A percentile compares a stretch with the other conserved stretches of the same genome.
Conservation (phyloP, 2,329 filamentous ascomycete genomes). For the Raffaelea ambrosiae region DNA sequence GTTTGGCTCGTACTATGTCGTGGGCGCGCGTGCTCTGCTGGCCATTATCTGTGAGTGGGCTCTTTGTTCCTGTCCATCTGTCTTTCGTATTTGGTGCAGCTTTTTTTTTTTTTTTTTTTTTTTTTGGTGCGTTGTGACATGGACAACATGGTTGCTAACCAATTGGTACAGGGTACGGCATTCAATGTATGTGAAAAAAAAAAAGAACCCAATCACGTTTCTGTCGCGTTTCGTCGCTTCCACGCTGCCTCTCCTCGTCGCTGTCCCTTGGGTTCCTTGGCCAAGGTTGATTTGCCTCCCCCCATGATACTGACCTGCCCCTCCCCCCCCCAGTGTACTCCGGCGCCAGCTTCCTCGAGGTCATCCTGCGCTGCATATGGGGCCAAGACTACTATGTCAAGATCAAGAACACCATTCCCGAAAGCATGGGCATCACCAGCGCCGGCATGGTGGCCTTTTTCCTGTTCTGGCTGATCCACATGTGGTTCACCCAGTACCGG, state of each 20-base stretch:
- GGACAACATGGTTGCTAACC: too few species aligned
- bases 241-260: not conserved
- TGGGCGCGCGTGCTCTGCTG: constrained; percentile 26
- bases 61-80: constrained; percentile 7
- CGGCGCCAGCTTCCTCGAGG: constrained; percentile 11
- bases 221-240: not conserved
- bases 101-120: not conserved
- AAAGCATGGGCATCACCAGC: constrained; percentile 16
- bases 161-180: constrained; percentile 18
- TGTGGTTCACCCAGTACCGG: constrained; percentile 22
- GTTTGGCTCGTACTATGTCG: constrained; percentile 28
- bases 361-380: constrained; percentile 20
- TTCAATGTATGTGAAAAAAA: constrained; percentile 9
- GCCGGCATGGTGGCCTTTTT: constrained; percentile 13
- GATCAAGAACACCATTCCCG: constrained; percentile 30
- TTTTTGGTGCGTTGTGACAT: too few species aligned
- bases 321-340: constrained; percentile 8
- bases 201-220: too few species aligned
- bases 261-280: too few species aligned
- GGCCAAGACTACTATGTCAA: constrained; percentile 17
- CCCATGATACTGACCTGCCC: not conserved
- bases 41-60: constrained; percentile 19
- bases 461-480: constrained; percentile 16
- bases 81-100: not conserved
- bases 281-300: too few species aligned